Evolutionary conservation across 331 rosid species (phyloP), one percentile per base, ranked within the genome.

Genomic region (Quercus phellos): DNA sequence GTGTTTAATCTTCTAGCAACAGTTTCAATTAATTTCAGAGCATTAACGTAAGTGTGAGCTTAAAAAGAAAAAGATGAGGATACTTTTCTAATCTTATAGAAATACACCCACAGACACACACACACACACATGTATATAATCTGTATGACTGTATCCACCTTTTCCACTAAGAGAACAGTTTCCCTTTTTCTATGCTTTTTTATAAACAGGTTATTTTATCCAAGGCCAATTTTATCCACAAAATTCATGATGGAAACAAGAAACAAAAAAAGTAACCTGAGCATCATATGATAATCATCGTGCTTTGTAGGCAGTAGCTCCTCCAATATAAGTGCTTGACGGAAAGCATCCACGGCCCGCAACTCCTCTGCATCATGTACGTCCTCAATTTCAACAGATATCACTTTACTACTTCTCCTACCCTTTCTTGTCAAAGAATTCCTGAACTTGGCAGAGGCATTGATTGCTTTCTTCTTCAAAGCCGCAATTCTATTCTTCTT

Each of bases 221-320:
- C 11, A 19, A n/a, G 14, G 14, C 76, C 55, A 73, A 38, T 70
- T 22, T 13, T 12, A 55, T 10, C 27, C 9, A 8, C 60, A 24
- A 54, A 69, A 38, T 27, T 4, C 18, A 63, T 6, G 55, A 14
- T 51, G 56, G 55, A 83, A 42, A 73, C 19, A 5, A 26, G 51
- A 73, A 24, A 10, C 53, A 19, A 46, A 61, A 14, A 13, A 70
- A 68, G 3, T 14, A 34, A 92, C 98, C 98, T 93, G 77, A 95
- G 97, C 92, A 95, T 77, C 87, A 76, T 87, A 72, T 93, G 99
- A 85, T 91, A 93, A 82, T 92, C 99, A 87, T 95, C 96, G 38
- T 92, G 98, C 86, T 87, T 87, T 51, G 87, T 56, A 70, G 96
- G 98, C 72, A 95, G 89, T 32, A 92, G 88, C 22, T 91, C 96